Base-by-base conservation (phyloP, 345 rosid genomes). In the Lepidium sativum region DNA sequence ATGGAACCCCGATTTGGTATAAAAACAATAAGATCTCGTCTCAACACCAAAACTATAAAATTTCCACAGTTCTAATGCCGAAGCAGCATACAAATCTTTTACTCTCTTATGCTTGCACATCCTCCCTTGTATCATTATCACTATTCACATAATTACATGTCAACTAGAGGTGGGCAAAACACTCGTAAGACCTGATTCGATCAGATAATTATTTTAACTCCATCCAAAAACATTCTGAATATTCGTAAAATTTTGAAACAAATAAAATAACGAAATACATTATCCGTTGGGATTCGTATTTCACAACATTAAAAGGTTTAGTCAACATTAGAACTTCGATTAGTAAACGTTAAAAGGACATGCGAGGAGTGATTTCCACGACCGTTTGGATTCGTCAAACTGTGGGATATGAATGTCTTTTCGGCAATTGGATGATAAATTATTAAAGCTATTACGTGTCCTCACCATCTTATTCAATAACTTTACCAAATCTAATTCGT, bases 341-440 rank as follows among this genome's bases (percentile, higher is more conserved):
- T 23, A 25, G 29, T 20, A 5, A 35, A 15, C 10, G 7, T 35
- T 10, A 10, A 13, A 50, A 40, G 29, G 6, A 15, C 29, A 34
- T 34, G 9, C 17, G 43, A 34, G 23, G 49, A 57, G 58, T 57
- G 72, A 29, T 9, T 16, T 56, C 18, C 72, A 57, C 65, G 58
- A 47, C 48, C 34, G 27, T 35, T 32, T 34, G 0, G 13, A 21
- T 11, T 54, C 20, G 70, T 32, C 43, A 41, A 52, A 21, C 12
- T 66, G 17, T 31, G 35, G 44, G 4, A 51, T 9, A 3, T 42
- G 17, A 27, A 39, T 31, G 5, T 6, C 0, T 10, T n/a, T 48
- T 40, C 6, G 1, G 33, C 9, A 2, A 16, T 32, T 16, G 9
- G 10, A 16, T 17, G 16, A 52, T 15, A 52, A 14, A 16, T 9